Base-by-base conservation (phyloP, 345 rosid species). In the Corchorus olitorius region DNA sequence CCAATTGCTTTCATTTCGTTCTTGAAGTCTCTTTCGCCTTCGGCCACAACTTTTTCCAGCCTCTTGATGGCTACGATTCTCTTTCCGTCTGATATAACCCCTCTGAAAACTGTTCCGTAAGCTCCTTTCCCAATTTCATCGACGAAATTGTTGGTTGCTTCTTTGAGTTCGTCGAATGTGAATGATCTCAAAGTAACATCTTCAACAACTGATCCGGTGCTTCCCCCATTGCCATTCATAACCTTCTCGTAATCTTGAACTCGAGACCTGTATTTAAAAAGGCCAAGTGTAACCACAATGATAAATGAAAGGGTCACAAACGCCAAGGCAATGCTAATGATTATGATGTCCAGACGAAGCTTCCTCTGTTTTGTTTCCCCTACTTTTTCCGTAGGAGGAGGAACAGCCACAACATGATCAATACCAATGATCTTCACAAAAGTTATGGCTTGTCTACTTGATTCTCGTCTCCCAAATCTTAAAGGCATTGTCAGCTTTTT, bases 101-200 rank as follows among this genome's bases (percentile, higher is more conserved):
- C 84, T 55, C 75, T 77, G 48, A 60, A 81, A 48, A 81, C 84
- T 55, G 81, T 27, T n/a, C 81, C 76, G 8, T 33, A 81, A 10
- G 78, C 35, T 0, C 84, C 84, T 14, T 33, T 75, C 6, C 71
- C 71, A 3, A 66, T 11, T 0, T 45, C 15, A 16, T 66, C 50
- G 3, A 0, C 6, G 49, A 66, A 66, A 43, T 43, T 16, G 19
- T 66, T 43, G 2, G 71, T 66, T 66, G 71, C 71, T 6, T 2
- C 1, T 11, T 37, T 17, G 4, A 66, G 71, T 6, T 66, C 71
- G 5, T 67, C 15, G 20, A 8, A 41, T 7, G 56, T 43, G 6
- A 67, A 67, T 45, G 53, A 45, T 46, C n/a, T 43, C 19, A 69
- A 33, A 13, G 41, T 69, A 2, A 69, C 10, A 3, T 69, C 73